These are phyloP conservation scores for Dalbergia cultrata DNA, from an alignment of 306 rosid species.

Conservation along the genomic window DNA sequence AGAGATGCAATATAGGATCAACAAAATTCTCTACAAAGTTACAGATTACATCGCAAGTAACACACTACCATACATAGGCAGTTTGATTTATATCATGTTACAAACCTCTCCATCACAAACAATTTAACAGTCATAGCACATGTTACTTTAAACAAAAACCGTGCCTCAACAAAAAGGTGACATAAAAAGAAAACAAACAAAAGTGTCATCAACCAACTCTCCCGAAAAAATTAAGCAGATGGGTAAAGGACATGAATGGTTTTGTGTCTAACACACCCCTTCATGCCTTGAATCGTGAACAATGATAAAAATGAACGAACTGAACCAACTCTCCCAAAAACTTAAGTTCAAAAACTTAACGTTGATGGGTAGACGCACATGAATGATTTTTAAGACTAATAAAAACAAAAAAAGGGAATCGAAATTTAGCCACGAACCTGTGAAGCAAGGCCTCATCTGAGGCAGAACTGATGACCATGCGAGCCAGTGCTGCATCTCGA, in stretches of 20 bases:
- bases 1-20: conserved; percentile 28
- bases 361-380: no score
- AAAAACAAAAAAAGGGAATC: neutral
- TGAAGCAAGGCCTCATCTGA: conserved; percentile 82
- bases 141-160: neutral
- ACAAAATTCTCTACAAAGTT: neutral
- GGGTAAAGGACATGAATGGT: no score
- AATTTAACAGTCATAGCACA: neutral
- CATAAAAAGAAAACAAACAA: neutral
- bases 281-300: no score
- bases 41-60: neutral
- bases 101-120: neutral
- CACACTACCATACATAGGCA: neutral
- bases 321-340: no score
- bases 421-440: conserved; percentile 58
- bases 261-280: no score
- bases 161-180: neutral
- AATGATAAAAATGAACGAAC: no score
- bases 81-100: neutral
- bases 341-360: no score
- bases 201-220: no score
- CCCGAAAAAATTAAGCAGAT: no score
- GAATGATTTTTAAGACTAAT: no score
- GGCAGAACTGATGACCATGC: conserved; percentile 55
- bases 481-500: conserved; percentile 68